Percentiles rank a stretch among this genome's conserved stretches.
These are phyloP conservation scores for Russula sp. DNA, from an alignment of 768 basidiomycete species.

Conservation along the genomic window DNA sequence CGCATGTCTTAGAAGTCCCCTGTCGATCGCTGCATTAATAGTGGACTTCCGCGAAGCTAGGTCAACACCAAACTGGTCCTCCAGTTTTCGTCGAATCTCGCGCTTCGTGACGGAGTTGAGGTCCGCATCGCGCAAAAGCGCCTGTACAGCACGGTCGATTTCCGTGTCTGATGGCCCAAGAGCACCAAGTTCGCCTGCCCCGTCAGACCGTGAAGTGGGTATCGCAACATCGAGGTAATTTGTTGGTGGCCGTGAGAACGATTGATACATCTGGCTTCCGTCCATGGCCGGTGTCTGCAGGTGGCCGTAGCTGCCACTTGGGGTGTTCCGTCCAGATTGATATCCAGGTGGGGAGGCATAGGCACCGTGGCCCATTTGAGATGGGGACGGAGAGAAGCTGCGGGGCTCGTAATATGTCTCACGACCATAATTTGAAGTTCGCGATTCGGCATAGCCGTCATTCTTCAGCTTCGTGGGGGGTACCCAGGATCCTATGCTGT, in stretches of 20 bases:
- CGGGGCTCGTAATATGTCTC: slow-evolving; percentile 78
- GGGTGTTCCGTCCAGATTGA: slow-evolving; percentile 73
- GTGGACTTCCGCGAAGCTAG: slow-evolving; percentile 61
- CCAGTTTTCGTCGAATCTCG: slow-evolving; percentile 77
- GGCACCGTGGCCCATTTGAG: slow-evolving; percentile 53
- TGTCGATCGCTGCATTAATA: slow-evolving; percentile 77
- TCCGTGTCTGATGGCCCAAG: slow-evolving; percentile 60
- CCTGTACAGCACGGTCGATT: slow-evolving; percentile 67
- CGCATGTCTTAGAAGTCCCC: slow-evolving; percentile 45
- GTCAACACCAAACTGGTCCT: slow-evolving; percentile 76
- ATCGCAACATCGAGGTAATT: slow-evolving; percentile 74
- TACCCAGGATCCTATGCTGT: slow-evolving; percentile 90
- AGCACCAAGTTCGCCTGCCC: slow-evolving; percentile 38
- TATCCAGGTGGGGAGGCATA: slow-evolving; percentile 56
- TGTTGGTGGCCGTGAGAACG: slow-evolving; percentile 64
- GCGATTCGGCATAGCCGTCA: slow-evolving; percentile 72
- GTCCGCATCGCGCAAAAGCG: slow-evolving; percentile 71
- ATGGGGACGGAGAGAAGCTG: slow-evolving; percentile 58
- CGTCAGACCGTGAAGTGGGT: slow-evolving; percentile 45
- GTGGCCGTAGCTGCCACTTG: slow-evolving; percentile 32
- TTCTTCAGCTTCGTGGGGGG: slow-evolving; percentile 67
- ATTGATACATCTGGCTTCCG: slow-evolving; percentile 43
- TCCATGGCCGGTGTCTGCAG: slow-evolving; percentile 21
- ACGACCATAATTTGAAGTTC: slow-evolving; percentile 78
- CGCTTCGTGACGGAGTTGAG: slow-evolving; percentile 90